These are phyloP conservation scores for Phialophora tarda DNA, from an alignment of 2,329 filamentous ascomycete species.

Conservation along the genomic window DNA sequence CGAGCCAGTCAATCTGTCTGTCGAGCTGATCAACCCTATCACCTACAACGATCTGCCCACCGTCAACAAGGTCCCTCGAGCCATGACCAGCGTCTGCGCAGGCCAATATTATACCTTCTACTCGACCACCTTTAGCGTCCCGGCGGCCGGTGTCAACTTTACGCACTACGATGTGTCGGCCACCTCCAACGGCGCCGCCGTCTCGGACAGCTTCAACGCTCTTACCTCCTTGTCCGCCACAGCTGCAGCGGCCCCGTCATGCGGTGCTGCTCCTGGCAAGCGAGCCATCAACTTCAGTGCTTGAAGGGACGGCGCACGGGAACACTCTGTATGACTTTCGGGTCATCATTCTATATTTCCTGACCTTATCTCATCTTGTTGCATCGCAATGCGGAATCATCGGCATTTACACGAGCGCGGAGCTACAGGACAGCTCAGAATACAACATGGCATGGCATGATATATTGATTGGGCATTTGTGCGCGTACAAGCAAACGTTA, in stretches of 20 bases:
- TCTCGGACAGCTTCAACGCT: conserved; percentile 34
- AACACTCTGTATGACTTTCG: not conserved
- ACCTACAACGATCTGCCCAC: conserved; percentile 31
- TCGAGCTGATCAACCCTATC: conserved; percentile 29
- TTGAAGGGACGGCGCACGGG: not conserved
- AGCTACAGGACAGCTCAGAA: not conserved
- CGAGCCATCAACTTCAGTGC: conserved; percentile 18
- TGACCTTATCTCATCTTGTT: not conserved
- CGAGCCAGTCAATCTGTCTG: conserved; percentile 18
- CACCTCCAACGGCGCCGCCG: conserved; percentile 3
- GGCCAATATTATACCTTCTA: conserved; percentile 33
- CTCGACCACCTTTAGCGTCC: conserved; percentile 19
- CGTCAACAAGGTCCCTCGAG: conserved; percentile 14
- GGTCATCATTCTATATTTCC: not conserved
- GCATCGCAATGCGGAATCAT: not conserved
- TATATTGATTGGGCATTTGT: not conserved
- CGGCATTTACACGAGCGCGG: not conserved
- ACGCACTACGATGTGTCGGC: conserved; percentile 32
- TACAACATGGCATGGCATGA: not conserved
- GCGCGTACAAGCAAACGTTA: not conserved
- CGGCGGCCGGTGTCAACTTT: conserved; percentile 22
- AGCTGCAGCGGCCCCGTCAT: conserved; percentile 8
- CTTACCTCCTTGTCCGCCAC: conserved; percentile 9
- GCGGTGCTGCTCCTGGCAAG: conserved; percentile 4
- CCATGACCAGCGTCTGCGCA: conserved; percentile 26